Percentiles rank a stretch among this genome's conserved stretches.
These are phyloP conservation scores for Globisporangium viniferum DNA, from an alignment of 352 stramenopile species.

Conservation along the genomic window DNA sequence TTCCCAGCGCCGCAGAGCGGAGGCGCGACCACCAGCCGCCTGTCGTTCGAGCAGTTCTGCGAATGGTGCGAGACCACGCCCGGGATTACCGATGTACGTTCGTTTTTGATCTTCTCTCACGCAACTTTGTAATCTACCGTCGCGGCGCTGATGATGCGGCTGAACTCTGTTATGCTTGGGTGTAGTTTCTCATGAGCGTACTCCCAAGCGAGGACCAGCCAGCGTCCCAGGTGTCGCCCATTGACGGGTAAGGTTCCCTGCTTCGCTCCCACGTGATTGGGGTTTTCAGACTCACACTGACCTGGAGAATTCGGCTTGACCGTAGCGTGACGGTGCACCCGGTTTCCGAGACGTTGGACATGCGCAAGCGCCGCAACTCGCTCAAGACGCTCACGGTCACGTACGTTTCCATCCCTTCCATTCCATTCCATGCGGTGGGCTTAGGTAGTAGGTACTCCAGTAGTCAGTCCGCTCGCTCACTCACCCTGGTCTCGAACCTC, in stretches of 20 bases:
- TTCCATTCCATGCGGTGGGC: too few species aligned
- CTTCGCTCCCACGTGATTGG: neutral
- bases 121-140: too few species aligned
- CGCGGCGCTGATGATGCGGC: too few species aligned
- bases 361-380: constrained; percentile 41
- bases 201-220: constrained; percentile 58
- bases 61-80: constrained; percentile 83
- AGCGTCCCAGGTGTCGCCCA: constrained; percentile 22
- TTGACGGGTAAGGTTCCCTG: constrained; percentile 27
- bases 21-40: constrained; percentile 36
- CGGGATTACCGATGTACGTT: constrained; percentile 63
- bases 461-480: too few species aligned
- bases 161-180: too few species aligned
- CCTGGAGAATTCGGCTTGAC: neutral
- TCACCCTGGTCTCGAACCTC: too few species aligned
- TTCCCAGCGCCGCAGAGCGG: constrained; percentile 37
- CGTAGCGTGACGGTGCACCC: constrained; percentile 13
- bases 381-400: constrained; percentile 52
- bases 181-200: constrained; percentile 77
- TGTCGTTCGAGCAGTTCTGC: constrained; percentile 88
- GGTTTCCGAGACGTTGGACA: neutral
- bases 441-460: too few species aligned
- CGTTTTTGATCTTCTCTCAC: too few species aligned
- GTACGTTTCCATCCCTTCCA: constrained; percentile 23
- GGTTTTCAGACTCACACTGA: neutral